Evolutionary conservation across 768 basidiomycete genomes (phyloP).

Genomic region (Collybia sordida): DNA sequence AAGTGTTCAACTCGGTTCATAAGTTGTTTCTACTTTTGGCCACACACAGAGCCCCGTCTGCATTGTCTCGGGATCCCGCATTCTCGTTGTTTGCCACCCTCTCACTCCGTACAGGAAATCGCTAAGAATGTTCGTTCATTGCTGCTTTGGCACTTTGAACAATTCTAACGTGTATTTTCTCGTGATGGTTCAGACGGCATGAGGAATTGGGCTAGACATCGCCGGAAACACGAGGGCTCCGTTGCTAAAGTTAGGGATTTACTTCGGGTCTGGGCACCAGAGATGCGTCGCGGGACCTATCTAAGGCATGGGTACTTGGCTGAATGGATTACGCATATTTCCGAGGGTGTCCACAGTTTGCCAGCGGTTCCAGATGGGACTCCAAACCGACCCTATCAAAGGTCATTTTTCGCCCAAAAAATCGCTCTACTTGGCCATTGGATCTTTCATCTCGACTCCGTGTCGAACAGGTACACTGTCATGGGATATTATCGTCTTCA

Average conservation of each 20-base stretch:
- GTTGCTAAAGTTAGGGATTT: slow-evolving; percentile 14
- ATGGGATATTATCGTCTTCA: slow-evolving; percentile 2
- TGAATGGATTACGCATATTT: slow-evolving; percentile 44
- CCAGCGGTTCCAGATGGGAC: slow-evolving; percentile 9
- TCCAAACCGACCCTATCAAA: slow-evolving; percentile 10
- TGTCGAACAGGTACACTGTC: neutral
- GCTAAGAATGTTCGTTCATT: slow-evolving; percentile 8
- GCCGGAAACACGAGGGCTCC: slow-evolving; percentile 48
- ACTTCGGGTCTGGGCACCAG: slow-evolving; percentile 34
- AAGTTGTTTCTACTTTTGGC: slow-evolving; percentile 19
- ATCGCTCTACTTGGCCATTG: slow-evolving; percentile 26
- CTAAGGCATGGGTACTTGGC: slow-evolving; percentile 19
- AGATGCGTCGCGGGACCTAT: slow-evolving; percentile 48
- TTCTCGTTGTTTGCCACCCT: slow-evolving; percentile 13
- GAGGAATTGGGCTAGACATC: slow-evolving; percentile 40
- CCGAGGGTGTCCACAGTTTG: slow-evolving; percentile 2
- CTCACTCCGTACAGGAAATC: slow-evolving; percentile 27
- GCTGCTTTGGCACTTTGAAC: slow-evolving; percentile 16
- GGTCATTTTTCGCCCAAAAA: slow-evolving; percentile 15
- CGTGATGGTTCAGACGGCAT: slow-evolving; percentile 10
- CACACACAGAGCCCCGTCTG: slow-evolving; percentile 49
- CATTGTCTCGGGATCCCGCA: slow-evolving; percentile 52
- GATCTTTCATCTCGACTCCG: slow-evolving; percentile 10
- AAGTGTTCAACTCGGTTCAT: slow-evolving; percentile 28
- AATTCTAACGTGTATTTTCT: slow-evolving; percentile 11